Evolutionary conservation across 83 land plant species (phyloP).

Genomic region (Larix sibirica): DNA sequence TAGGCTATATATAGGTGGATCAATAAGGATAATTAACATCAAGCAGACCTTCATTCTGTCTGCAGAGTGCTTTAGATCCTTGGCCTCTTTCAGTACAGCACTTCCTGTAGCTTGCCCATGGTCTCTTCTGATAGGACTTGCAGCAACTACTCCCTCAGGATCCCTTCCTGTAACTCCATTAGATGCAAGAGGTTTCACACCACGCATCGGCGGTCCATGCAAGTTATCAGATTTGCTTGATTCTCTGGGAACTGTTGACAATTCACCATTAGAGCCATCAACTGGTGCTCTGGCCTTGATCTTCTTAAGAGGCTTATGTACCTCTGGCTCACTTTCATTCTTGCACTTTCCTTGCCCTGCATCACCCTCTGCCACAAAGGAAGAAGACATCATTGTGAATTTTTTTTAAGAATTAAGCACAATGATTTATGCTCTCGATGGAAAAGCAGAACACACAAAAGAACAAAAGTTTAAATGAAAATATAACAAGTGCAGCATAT

Average conservation of each 20-base stretch:
- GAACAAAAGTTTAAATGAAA: background rate
- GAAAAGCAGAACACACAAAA: too few species aligned
- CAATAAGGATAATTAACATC: too few species aligned
- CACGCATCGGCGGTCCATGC: background rate
- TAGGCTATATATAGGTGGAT: too few species aligned
- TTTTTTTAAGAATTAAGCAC: background rate
- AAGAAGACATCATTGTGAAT: background rate
- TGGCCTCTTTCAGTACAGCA: conserved; percentile 79
- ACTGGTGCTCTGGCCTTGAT: conserved; percentile 25
- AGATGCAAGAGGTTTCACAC: conserved; percentile 37
- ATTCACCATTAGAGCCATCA: conserved; percentile 15
- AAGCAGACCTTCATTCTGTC: conserved; percentile 86
- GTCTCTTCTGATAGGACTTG: conserved; percentile 6
- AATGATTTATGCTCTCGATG: background rate
- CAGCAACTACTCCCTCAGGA: conserved; percentile 17
- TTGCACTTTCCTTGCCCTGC: conserved; percentile 35
- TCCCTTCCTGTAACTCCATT: conserved; percentile 33
- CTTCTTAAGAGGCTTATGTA: conserved; percentile 41
- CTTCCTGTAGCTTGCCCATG: conserved; percentile 24
- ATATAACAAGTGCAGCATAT: background rate
- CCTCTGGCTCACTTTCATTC: conserved; percentile 33
- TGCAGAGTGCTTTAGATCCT: conserved; percentile 79
- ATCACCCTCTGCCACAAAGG: conserved; percentile 18
- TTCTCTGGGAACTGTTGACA: conserved; percentile 15
- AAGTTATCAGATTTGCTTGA: conserved; percentile 16